Percentiles rank a stretch among this genome's conserved stretches.
phyloP scores from a whole-genome alignment of 2,329 filamentous ascomycete species.

The Fusarium dlaminii region DNA sequence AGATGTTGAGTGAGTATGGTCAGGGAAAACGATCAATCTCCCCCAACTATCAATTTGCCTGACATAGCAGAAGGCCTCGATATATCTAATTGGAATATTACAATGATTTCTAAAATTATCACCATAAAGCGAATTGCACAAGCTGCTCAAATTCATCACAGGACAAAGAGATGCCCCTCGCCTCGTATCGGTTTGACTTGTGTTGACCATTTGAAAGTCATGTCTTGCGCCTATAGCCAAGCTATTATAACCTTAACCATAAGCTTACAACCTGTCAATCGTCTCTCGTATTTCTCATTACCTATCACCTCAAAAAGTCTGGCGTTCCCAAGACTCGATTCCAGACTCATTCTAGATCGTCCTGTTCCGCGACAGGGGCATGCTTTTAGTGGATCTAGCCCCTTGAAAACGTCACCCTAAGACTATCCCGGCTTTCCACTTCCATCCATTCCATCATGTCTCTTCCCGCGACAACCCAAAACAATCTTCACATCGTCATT shows the following conservation, averaged over 20 bases:
- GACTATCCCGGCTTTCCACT: neutral
- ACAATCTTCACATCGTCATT: neutral
- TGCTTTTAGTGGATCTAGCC: constrained; percentile 26
- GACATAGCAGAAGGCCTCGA: neutral
- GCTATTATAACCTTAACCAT: neutral
- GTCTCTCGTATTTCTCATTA: neutral
- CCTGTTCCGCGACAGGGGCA: neutral
- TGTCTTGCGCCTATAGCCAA: no score
- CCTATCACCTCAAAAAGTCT: neutral
- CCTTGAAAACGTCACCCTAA: constrained; percentile 19
- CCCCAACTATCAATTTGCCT: fast-evolving
- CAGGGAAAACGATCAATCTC: neutral
- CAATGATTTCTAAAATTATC: fast-evolving
- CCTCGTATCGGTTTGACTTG: neutral
- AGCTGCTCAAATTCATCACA: neutral
- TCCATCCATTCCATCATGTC: constrained; percentile 12
- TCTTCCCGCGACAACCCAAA: constrained; percentile 2
- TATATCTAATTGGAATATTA: neutral
- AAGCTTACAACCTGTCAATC: neutral
- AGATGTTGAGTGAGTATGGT: constrained; percentile 14
- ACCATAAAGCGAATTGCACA: neutral
- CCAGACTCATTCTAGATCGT: neutral
- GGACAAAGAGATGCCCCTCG: neutral
- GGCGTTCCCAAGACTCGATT: neutral
- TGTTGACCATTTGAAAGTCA: neutral